Base-by-base conservation (phyloP, 495 filamentous ascomycete genomes). In the Neurospora hispaniola region DNA sequence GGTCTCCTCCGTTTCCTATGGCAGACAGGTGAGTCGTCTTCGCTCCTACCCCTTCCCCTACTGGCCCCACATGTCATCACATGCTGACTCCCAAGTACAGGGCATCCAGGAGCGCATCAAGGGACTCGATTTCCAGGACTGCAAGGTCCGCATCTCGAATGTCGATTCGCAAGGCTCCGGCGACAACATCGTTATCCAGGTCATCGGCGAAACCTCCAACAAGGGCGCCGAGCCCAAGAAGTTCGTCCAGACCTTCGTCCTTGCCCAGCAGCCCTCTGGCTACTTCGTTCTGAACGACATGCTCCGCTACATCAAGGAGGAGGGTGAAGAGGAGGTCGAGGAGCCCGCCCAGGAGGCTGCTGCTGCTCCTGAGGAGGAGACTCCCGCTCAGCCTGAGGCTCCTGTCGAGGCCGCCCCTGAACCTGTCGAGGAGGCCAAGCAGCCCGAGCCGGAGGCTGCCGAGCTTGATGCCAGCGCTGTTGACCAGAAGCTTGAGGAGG, bases 221-320 rank as follows among this genome's bases (percentile, higher is more conserved):
- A 96, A 96, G 81, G 89, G 88, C 23, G 89, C 89, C 73, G 92
- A 94, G 27, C 93, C 94, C 74, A 94, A 92, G 85, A 97, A 97
- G 81, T 99, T 98, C 77, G 89, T 93, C 14, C 96, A 99, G 86
- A 98, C 96, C n/a, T 99, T 99, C 76, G 94, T 99, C 70, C 90
- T 99, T 71, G 96, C 96, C 11, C 89, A 95, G 81, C 96, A 99
- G 84, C 93, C 93, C 39, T 97, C 95, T 62, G 96, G 96, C 70
- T 99, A 98, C 84, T 99, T 97, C 76, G 96, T 99, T 4, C 88
- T 98, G 73, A 99, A 99, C 79, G 96, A 99, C 74, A 97, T 99
- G 80, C 94, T 99, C 84, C 87, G 96, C 62, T 98, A 94, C 82
- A 88, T 99, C 73, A 88, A 90, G 44, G 95, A 97, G 72, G 93